A percentile compares a stretch with the other conserved stretches of the same genome.
phyloP scores from a whole-genome alignment of 2,329 filamentous ascomycete genomes.

The Aspergillus awamori region DNA sequence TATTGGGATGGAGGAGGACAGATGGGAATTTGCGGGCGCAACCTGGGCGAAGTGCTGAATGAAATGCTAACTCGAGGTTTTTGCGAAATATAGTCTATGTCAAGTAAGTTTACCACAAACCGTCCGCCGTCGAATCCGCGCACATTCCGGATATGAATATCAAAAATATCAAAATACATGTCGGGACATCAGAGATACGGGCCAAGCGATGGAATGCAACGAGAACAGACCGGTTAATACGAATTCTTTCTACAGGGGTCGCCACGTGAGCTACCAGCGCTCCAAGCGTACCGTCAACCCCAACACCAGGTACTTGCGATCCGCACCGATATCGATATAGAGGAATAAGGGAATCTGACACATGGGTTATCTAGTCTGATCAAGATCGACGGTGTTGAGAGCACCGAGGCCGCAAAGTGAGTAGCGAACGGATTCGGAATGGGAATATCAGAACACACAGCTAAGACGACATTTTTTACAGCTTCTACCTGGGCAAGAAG shows the following conservation, averaged over 20 bases:
- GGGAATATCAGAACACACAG: slow-evolving; percentile 11
- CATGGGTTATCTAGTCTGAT: slow-evolving; percentile 65
- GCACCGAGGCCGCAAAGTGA: slow-evolving; percentile 84
- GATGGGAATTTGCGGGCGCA: slow-evolving; percentile 6
- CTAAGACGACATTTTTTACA: slow-evolving; percentile 33
- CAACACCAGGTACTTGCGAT: slow-evolving; percentile 63
- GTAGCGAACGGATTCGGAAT: slow-evolving; percentile 16
- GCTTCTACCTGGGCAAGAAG: slow-evolving; percentile 98
- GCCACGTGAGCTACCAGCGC: slow-evolving; percentile 97
- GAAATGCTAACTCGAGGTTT: slow-evolving; percentile 36
- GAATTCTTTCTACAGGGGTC: slow-evolving; percentile 68
- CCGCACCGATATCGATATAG: slow-evolving; percentile 15
- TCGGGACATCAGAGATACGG: slow-evolving; percentile 15
- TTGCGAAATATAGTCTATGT: slow-evolving; percentile 69
- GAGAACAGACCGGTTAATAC: slow-evolving; percentile 38
- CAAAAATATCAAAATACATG: slow-evolving; percentile 16
- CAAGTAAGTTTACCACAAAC: slow-evolving; percentile 67
- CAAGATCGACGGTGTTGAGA: slow-evolving; percentile 98
- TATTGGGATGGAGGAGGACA: slow-evolving; percentile 9
- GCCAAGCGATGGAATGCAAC: slow-evolving; percentile 16
- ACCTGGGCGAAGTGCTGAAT: slow-evolving; percentile 4
- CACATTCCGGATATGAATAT: slow-evolving; percentile 21
- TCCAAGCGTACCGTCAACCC: slow-evolving; percentile 90
- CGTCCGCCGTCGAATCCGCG: slow-evolving; percentile 26
- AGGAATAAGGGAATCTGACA: slow-evolving; percentile 29